Conservation (phyloP, 1,284 basidiomycete genomes). For the Ustilago nuda region DNA sequence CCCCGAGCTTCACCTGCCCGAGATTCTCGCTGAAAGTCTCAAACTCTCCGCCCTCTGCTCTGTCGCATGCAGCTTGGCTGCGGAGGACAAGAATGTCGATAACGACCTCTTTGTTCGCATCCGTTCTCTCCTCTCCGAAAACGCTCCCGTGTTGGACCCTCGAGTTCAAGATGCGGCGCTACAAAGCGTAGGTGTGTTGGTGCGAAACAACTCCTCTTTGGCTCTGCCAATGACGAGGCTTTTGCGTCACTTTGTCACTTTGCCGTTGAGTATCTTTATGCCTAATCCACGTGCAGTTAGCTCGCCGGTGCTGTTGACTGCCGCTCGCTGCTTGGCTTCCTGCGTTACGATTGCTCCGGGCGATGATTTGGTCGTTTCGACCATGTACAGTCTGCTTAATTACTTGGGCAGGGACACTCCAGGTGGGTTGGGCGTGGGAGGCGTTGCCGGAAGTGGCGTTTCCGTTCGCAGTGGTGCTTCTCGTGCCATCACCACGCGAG, state of each 20-base stretch:
- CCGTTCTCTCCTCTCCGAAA: slow-evolving; percentile 81
- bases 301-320: slow-evolving; percentile 83
- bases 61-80: slow-evolving; percentile 76
- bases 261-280: slow-evolving; percentile 87
- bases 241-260: slow-evolving; percentile 87
- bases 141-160: slow-evolving; percentile 82
- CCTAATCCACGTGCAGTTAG: slow-evolving; percentile 72
- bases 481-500: slow-evolving; percentile 47
- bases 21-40: slow-evolving; percentile 71
- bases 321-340: slow-evolving; percentile 87
- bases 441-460: slow-evolving; percentile 72
- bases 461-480: slow-evolving; percentile 72
- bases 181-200: slow-evolving; percentile 81
- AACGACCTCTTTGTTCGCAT: slow-evolving; percentile 79
- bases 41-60: slow-evolving; percentile 89
- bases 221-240: slow-evolving; percentile 82
- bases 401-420: slow-evolving; percentile 80
- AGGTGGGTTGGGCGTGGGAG: slow-evolving; percentile 70
- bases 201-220: slow-evolving; percentile 84
- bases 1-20: slow-evolving; percentile 54
- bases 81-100: slow-evolving; percentile 70
- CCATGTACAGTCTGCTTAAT: slow-evolving; percentile 94
- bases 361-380: slow-evolving; percentile 91
- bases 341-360: slow-evolving; percentile 88
- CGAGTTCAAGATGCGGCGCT: slow-evolving; percentile 86